Evolutionary conservation across 129 eudicot genomes (phyloP).

Genomic region (Silybum marianum): DNA sequence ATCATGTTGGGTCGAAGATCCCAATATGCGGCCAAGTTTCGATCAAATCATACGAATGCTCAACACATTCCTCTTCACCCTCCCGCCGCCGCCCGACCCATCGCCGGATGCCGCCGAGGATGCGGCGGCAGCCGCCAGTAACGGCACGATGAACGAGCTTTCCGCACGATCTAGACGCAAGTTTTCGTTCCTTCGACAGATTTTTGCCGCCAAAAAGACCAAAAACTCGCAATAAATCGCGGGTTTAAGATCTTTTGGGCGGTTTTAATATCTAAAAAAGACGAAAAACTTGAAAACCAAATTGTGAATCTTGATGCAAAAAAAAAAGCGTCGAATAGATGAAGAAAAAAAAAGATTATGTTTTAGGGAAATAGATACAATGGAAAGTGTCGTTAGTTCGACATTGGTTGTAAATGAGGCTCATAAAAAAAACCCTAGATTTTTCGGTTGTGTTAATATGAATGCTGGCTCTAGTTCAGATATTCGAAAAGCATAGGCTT

Average conservation of each 20-base stretch:
- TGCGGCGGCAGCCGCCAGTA: slow-evolving; percentile 44
- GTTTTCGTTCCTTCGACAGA: slow-evolving; percentile 86
- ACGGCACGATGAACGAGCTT: slow-evolving; percentile 62
- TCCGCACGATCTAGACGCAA: slow-evolving; percentile 79
- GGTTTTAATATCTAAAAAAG: slow-evolving; percentile 6
- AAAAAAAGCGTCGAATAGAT: slow-evolving; percentile 13
- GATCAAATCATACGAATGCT: slow-evolving; percentile 92
- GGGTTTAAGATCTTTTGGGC: slow-evolving; percentile 31
- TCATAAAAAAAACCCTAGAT: slow-evolving; percentile 32
- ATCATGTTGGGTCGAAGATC: slow-evolving; percentile 98
- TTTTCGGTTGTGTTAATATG: slow-evolving; percentile 39
- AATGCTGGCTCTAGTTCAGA: slow-evolving; percentile 33
- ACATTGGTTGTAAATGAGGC: slow-evolving; percentile 45
- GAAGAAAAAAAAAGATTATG: slow-evolving; percentile 20
- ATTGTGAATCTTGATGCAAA: slow-evolving; percentile 27
- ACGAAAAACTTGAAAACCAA: slow-evolving; percentile 16
- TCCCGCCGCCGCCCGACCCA: slow-evolving; percentile 56
- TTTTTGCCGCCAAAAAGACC: slow-evolving; percentile 86
- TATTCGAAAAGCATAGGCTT: not conserved
- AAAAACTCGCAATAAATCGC: slow-evolving; percentile 59
- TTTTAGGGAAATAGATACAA: slow-evolving; percentile 16
- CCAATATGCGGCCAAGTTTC: slow-evolving; percentile 89
- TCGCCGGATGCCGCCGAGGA: slow-evolving; percentile 41
- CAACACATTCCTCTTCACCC: slow-evolving; percentile 71
- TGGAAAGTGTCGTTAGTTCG: slow-evolving; percentile 38